Percentiles rank a stretch among this genome's conserved stretches.
These are phyloP conservation scores for Pseudogymnoascus sp. DNA, from an alignment of 2,329 filamentous ascomycete species.

Conservation along the genomic window DNA sequence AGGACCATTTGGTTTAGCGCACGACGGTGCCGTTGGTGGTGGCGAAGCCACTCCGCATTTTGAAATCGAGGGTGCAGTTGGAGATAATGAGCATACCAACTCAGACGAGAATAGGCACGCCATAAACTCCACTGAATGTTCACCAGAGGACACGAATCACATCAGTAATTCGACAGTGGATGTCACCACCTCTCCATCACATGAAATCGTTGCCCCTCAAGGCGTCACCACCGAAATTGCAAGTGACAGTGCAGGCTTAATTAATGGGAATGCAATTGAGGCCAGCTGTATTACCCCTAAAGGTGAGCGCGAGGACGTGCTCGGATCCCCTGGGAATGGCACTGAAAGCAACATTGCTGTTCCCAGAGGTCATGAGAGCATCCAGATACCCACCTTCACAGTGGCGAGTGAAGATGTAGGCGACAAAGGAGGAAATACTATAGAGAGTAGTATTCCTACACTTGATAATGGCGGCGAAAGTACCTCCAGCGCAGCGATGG, in stretches of 20 bases:
- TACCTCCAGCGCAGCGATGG: too few relatives aligned
- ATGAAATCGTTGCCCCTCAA: not conserved
- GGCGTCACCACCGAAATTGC: not conserved
- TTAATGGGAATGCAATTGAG: not conserved
- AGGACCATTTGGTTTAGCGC: not conserved
- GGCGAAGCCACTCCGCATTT: not conserved
- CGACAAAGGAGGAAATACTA: not conserved
- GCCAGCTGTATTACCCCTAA: not conserved
- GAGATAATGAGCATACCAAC: conserved; percentile 2
- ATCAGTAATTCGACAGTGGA: not conserved
- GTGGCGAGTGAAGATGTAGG: not conserved
- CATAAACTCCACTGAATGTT: not conserved
- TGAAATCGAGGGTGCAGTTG: not conserved
- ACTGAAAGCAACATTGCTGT: not conserved
- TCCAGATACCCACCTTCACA: not conserved
- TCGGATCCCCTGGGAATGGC: not conserved
- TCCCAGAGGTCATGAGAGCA: not conserved
- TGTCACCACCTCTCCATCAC: not conserved
- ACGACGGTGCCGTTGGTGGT: not conserved
- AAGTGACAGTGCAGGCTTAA: not conserved
- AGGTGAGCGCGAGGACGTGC: not conserved
- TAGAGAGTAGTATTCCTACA: not conserved
- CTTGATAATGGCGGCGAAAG: not conserved
- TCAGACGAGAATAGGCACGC: not conserved
- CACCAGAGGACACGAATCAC: not conserved